phyloP scores from a whole-genome alignment of 805 yeast species.

The Pichia californica region DNA sequence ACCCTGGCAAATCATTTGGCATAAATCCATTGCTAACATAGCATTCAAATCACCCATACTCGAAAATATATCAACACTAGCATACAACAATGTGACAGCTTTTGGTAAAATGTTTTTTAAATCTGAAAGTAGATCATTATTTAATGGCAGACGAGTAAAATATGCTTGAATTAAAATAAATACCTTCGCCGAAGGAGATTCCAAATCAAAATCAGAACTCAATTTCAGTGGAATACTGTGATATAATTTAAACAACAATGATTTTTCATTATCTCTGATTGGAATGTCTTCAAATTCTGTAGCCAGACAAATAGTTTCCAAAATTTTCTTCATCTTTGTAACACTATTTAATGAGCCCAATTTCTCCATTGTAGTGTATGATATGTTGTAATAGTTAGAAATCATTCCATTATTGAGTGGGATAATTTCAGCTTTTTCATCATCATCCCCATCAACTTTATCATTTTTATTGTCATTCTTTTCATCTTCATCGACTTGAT shows the following conservation, averaged over 20 bases:
- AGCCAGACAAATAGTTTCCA: constrained; percentile 63
- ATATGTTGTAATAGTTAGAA: constrained; percentile 63
- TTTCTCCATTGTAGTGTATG: constrained; percentile 60
- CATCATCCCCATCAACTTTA: constrained; percentile 31
- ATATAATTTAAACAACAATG: constrained; percentile 43
- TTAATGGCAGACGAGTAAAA: constrained; percentile 56
- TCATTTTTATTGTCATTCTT: constrained; percentile 26
- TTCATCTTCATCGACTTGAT: constrained; percentile 30
- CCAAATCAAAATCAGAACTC: constrained; percentile 25
- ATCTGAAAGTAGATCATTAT: constrained; percentile 58
- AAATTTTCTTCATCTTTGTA: constrained; percentile 52
- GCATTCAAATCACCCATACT: constrained; percentile 78
- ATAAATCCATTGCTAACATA: constrained; percentile 74
- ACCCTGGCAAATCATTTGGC: constrained; percentile 85
- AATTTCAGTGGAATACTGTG: constrained; percentile 58
- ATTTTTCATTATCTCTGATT: constrained; percentile 55
- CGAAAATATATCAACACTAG: constrained; percentile 69
- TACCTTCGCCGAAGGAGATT: constrained; percentile 59
- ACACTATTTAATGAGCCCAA: constrained; percentile 47
- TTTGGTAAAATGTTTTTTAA: constrained; percentile 44
- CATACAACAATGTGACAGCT: constrained; percentile 48
- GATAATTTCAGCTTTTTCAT: constrained; percentile 36
- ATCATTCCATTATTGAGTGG: constrained; percentile 71
- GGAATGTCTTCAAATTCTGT: constrained; percentile 64
- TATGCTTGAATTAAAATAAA: constrained; percentile 78